Base-by-base conservation (phyloP, 768 basidiomycete species). In the Baorangia bicolor region DNA sequence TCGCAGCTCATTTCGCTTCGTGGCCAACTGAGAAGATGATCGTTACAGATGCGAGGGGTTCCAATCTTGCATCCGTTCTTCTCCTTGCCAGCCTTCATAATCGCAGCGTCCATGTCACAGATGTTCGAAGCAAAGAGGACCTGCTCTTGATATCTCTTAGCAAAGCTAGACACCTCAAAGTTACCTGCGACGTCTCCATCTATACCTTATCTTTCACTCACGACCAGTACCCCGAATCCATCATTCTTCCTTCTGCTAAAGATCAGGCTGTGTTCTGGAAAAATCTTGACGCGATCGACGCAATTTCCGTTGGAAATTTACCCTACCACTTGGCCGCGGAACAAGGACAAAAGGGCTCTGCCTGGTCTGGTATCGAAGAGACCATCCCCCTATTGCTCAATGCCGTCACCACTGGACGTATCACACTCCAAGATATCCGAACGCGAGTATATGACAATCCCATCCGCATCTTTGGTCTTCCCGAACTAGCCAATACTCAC, bases 11-110 rank as follows among this genome's bases (percentile, higher is more conserved):
- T 70, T 97, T 99, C 69, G 80, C 90, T 8, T 79, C 88, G 1
- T 98, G 97, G 96, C 88, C 95, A 0, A 62, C 74, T 4, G 92
- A 97, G 63, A 96, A 94, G 75, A 88, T 88, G n/a, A 92, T 99
- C 66, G 79, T 98, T 51, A 94, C 96, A 4, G 89, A 98, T 67
- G 96, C 97, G 21, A 88, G 88, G 67, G 88, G 92, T 13, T 88
- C 94, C 3, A 90, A 94, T 61, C 83, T 98, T 12, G 96, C 97
- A 1, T 97, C 96, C 1, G 82, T 98, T 35, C 82, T 99, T 31
- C 81, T 99, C 27, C 76, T 98, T 44, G 94, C 96, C n/a, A 95
- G 92, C 64, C 82, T 99, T 42, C 88, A 98, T 72, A 86, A 81
- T 65, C 86, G 94, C 57, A 86, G 83, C 60, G 82, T 98, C 11